Evolutionary conservation across 371 early-diverging fungal genomes (phyloP).

Genomic region (Circinella umbellata): DNA sequence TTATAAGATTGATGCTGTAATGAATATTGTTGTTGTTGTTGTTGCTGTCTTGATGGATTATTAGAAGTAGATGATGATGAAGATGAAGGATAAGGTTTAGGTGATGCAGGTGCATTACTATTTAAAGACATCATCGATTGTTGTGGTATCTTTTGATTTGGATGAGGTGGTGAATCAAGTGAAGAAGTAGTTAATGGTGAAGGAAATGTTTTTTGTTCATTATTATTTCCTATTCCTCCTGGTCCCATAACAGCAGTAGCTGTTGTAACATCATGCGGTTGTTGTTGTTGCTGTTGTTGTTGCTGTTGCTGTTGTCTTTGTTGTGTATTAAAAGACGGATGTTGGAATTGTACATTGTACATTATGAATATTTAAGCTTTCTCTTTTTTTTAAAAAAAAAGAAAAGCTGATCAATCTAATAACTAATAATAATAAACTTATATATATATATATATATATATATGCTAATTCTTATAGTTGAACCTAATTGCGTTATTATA

Average conservation of each 20-base stretch:
- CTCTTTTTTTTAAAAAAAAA: too few species aligned
- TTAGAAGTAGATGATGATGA: slow-evolving; percentile 6
- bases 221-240: slow-evolving; percentile 17
- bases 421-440: neutral
- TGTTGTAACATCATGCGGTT: neutral
- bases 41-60: too few species aligned
- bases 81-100: slow-evolving; percentile 24
- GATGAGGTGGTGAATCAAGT: slow-evolving; percentile 42
- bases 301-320: slow-evolving; percentile 13
- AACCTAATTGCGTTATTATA: too few species aligned
- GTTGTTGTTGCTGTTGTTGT: slow-evolving; percentile 23
- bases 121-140: slow-evolving; percentile 9
- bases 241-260: slow-evolving; percentile 15
- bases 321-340: slow-evolving; percentile 22
- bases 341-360: slow-evolving; percentile 33
- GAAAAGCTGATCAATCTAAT: neutral
- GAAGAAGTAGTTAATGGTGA: slow-evolving; percentile 44
- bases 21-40: slow-evolving; percentile 12
- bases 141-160: slow-evolving; percentile 9
- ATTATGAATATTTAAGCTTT: neutral
- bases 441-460: too few species aligned
- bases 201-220: slow-evolving; percentile 34
- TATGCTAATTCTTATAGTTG: too few species aligned
- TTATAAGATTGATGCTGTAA: slow-evolving; percentile 18
- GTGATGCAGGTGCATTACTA: slow-evolving; percentile 21